These are phyloP conservation scores for Pilasporangium apinafurcum DNA, from an alignment of 352 stramenopile species.

Conservation along the genomic window DNA sequence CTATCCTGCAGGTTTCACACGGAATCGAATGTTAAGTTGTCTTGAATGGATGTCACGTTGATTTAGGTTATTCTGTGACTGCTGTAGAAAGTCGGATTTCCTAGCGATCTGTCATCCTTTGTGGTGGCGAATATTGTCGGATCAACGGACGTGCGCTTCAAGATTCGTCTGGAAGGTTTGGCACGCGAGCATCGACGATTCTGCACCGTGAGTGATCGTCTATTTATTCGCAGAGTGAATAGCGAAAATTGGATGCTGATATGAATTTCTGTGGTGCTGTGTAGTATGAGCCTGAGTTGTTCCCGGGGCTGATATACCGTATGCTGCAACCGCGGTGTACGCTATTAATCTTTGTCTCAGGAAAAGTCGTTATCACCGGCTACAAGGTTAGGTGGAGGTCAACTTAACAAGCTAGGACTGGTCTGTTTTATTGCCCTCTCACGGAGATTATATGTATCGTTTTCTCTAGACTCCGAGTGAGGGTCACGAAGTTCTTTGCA, in stretches of 20 bases:
- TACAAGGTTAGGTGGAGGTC: constrained; percentile 71
- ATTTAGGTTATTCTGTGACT: background rate
- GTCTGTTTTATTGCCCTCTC: no score
- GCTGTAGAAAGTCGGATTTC: constrained; percentile 52
- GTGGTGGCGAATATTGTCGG: constrained; percentile 83
- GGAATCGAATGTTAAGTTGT: background rate
- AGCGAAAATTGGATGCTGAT: no score
- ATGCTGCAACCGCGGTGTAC: constrained; percentile 91
- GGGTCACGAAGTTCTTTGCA: constrained; percentile 17
- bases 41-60: background rate
- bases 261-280: background rate
- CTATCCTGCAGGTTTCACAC: constrained; percentile 41
- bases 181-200: constrained; percentile 49
- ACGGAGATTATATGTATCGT: background rate
- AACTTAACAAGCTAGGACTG: no score
- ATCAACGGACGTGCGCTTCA: constrained; percentile 89
- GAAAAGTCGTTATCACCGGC: constrained; percentile 86
- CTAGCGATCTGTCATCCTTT: constrained; percentile 34
- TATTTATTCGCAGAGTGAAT: no score
- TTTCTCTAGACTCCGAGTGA: constrained; percentile 9
- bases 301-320: constrained; percentile 96
- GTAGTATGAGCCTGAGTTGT: constrained; percentile 96
- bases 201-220: constrained; percentile 56
- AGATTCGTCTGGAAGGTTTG: constrained; percentile 69
- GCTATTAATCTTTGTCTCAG: constrained; percentile 30